A percentile compares a stretch with the other conserved stretches of the same genome.
Evolutionary conservation across 2,329 filamentous ascomycete genomes (phyloP).

Genomic region (Phoma sp.): DNA sequence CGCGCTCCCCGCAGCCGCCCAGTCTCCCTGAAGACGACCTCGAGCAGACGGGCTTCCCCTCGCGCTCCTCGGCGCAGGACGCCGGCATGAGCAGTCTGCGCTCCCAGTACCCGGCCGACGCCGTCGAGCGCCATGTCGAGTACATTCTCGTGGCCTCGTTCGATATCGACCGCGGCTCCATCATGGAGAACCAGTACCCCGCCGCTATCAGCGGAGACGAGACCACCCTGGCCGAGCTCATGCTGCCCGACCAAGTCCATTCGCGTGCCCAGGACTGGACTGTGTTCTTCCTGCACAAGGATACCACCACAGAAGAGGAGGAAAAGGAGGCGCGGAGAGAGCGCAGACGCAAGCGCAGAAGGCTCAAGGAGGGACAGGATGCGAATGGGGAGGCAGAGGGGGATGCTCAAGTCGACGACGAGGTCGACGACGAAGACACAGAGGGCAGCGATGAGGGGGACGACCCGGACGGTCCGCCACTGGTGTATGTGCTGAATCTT

Average conservation of each 20-base stretch:
- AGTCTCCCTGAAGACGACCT: constrained; percentile 41
- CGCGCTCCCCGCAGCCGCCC: constrained; percentile 45
- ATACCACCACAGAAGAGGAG: constrained; percentile 83
- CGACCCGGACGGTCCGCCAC: constrained; percentile 78
- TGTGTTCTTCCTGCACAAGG: constrained; percentile 98
- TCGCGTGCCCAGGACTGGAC: constrained; percentile 97
- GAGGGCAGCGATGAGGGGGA: constrained; percentile 61
- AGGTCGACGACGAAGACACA: constrained; percentile 57
- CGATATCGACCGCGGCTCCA: constrained; percentile 91
- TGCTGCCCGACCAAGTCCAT: constrained; percentile 97
- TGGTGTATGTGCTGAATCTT: constrained; percentile 96
- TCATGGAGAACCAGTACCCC: constrained; percentile 99
- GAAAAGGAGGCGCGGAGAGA: constrained; percentile 64
- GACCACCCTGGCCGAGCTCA: constrained; percentile 96
- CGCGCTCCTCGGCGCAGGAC: constrained; percentile 32
- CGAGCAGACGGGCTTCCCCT: constrained; percentile 36
- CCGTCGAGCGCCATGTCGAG: constrained; percentile 87
- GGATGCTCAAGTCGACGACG: constrained; percentile 53
- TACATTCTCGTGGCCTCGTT: constrained; percentile 98
- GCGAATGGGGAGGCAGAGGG: constrained; percentile 50
- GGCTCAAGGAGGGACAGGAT: constrained; percentile 49
- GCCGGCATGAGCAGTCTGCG: constrained; percentile 39
- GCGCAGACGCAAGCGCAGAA: constrained; percentile 59
- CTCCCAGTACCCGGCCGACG: constrained; percentile 57
- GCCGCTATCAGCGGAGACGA: constrained; percentile 95